Base-by-base conservation (phyloP, 495 filamentous ascomycete genomes). In the Podospora pseudoanserina region DNA sequence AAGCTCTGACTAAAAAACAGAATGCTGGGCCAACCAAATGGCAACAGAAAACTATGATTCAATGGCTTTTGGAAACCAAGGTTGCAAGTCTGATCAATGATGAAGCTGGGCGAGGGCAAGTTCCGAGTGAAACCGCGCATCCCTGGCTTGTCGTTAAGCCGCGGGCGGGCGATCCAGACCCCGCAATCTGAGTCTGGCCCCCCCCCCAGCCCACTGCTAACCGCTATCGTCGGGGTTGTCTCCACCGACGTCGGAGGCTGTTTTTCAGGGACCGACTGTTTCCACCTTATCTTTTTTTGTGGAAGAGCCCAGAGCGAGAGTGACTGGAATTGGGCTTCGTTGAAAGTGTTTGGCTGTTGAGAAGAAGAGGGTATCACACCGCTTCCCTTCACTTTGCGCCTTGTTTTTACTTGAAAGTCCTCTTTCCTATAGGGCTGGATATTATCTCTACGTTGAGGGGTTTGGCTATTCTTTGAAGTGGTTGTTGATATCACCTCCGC, bases 161-260 rank as follows among this genome's bases (percentile, higher is more conserved):
- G 11, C 53, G 26, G 26, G 11, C 20, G 13, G 2, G 23, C 30
- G 30, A 32, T 32, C 30, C 30, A 32, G 30, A 32, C 70, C 70
- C 70, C 70, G 66, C 66, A 63, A 26, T 26, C 55, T n/a, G 16
- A 9, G 23, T 23, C 23, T 1, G 18, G 0, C n/a, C n/a, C 4
- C n/a, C n/a, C 4, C n/a, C 0, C 55, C 19, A 58, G 7, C 15
- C n/a, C 55, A 26, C 55, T 58, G 55, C 39, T 49, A 58, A 34
- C 66, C 63, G 63, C 63, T 68, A 71, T 67, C 65, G 66, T 4
- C 23, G 23, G 23, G 23, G 23, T 58, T 71, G 66, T 23, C 60
- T 39, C 59, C 70, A 71, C 70, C 70, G 70, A 71, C 70, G 27
- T 68, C 70, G 70, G 70, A 68, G 70, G 30, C 64, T 49, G 58